Base-by-base conservation (phyloP, 768 basidiomycete genomes). In the Naematelia encephala region DNA sequence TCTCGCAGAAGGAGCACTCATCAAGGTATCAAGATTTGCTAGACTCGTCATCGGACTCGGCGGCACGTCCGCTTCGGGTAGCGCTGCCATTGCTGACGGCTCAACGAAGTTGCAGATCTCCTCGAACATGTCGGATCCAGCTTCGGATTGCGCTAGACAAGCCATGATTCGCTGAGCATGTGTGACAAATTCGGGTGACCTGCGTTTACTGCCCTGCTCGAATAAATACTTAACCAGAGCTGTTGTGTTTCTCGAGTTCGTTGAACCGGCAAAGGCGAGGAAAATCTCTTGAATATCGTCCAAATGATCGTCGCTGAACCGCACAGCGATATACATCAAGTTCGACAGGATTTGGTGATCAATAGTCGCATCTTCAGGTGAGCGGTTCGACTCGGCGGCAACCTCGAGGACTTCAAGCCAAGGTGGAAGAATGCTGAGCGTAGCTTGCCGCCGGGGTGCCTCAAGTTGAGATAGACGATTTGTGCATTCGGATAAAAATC, bases 21-120 rank as follows among this genome's bases (percentile, higher is more conserved):
- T 22, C 23, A 70, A 57, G 10, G 66, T 55, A 51, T 74, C 72
- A 5, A 74, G 63, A 79, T 80, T 60, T 86, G 79, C 72, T 85
- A 87, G 77, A 86, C 88, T 64, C 3, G 54, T 51, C 42, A 52
- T 56, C 1, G 68, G 67, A 29, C 61, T 70, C 4, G 66, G 66
- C 4, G 64, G 52, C 10, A 63, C 57, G 19, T 68, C 66, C 2
- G 66, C 43, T 52, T 72, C 61, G 86, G 89, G 61, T 86, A 84
- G 12, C 80, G 85, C 12, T 84, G 91, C 81, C 87, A 93, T 93
- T 44, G 87, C 84, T 28, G 84, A 82, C 19, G 92, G 90, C 63
- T 90, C 88, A 48, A 93, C 86, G 60, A 93, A 81, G 39, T 84
- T 84, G 75, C 88, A 90, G n/a, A 96, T 78, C 50, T 91, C 90